These are phyloP conservation scores for Vicia sativa DNA, from an alignment of 306 rosid species.

Conservation along the genomic window DNA sequence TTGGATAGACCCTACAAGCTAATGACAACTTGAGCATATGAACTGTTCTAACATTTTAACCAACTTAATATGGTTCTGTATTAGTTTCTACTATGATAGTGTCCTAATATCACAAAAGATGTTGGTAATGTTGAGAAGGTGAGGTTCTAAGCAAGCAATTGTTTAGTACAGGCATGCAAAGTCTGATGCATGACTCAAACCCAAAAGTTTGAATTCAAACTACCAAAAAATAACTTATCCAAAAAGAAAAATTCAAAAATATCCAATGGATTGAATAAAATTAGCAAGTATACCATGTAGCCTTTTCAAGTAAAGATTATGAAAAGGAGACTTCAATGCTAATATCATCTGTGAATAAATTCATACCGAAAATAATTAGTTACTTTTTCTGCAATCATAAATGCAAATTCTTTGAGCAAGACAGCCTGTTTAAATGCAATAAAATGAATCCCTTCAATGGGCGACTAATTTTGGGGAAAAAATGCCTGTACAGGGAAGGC, in stretches of 20 bases:
- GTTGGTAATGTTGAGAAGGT: background rate
- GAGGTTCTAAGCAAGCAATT: background rate
- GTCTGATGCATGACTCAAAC: background rate
- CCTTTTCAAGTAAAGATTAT: conserved; percentile 54
- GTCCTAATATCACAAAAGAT: background rate
- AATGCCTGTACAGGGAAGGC: conserved; percentile 79
- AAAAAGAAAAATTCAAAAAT: conserved; percentile 24
- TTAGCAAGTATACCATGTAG: conserved; percentile 40
- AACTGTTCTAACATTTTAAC: background rate
- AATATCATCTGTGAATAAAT: conserved; percentile 50
- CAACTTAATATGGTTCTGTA: background rate
- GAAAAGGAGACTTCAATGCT: conserved; percentile 38
- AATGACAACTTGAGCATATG: background rate
- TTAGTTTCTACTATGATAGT: background rate
- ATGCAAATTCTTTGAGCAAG: conserved; percentile 52
- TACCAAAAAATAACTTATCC: background rate
- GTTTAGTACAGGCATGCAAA: conserved; percentile 1
- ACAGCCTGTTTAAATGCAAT: conserved; percentile 47
- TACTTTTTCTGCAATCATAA: conserved; percentile 54
- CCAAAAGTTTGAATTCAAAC: background rate
- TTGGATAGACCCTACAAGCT: background rate
- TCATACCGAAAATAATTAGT: conserved; percentile 49
- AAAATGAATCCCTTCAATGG: conserved; percentile 57
- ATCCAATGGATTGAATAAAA: conserved; percentile 28
- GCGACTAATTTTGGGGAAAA: conserved; percentile 50